Base-by-base conservation (phyloP, 768 basidiomycete species). In the Clathrus columnatus region DNA sequence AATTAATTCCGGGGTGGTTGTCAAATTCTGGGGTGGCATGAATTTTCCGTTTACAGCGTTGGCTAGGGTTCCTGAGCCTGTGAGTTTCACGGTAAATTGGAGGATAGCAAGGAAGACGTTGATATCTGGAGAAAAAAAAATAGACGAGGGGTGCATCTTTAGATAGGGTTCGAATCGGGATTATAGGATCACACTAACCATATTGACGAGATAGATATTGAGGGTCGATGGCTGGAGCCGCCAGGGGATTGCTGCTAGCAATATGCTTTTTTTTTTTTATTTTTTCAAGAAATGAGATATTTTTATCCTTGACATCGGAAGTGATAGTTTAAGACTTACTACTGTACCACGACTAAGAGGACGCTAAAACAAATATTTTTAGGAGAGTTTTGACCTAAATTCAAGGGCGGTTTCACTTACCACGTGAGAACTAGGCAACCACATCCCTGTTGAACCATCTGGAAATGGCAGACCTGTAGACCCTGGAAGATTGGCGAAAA, bases 201-300 rank as follows among this genome's bases (percentile, higher is more conserved):
- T 36, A 36, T 36, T 36, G 36, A 36, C 36, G 36, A 14, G 36
- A 36, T 36, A 36, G 36, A 57, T 75, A 75, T 52, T 71, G 68
- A 1, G 73, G 72, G 59, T 76, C 69, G 60, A 76, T 73, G 7
- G 59, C 49, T 0, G 75, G 73, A 32, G 61, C 36, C 7, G 60
- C 58, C 61, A 68, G 69, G 6, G 70, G 61, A 56, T 64, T 60
- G 18, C 63, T 65, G 5, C 68, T 67, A 32, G 61, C 65, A 54
- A 72, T 65, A 24, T 61, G 60, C 49, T 42, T 23, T 21, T 55
- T 53, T n/a, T n/a, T n/a, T n/a, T n/a, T n/a, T n/a, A n/a, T n/a
- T n/a, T n/a, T n/a, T 36, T n/a, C 11, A 36, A 36, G 36, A 8
- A 14, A n/a, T 36, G 36, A 14, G 14, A 36, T 4, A 11, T 11